These are phyloP conservation scores for Monocercomonoides exilis DNA, from an alignment of 78 protist genomes.

Conservation along the genomic window DNA sequence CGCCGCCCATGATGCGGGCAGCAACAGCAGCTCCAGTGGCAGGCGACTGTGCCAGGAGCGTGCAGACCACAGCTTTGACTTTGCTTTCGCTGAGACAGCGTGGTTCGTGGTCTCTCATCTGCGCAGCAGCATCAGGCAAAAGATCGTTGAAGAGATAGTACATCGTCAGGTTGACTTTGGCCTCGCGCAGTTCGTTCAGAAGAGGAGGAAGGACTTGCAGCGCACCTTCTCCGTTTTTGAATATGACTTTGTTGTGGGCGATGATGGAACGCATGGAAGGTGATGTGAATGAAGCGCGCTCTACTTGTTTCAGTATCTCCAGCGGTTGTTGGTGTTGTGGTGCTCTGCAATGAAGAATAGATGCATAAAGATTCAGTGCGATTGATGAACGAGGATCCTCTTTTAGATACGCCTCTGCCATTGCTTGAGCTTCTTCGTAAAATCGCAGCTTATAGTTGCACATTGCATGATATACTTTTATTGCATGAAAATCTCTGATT, in stretches of 20 bases:
- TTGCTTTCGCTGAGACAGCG: slow-evolving; percentile 60
- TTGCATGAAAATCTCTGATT: slow-evolving; percentile 33
- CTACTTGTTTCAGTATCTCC: neutral
- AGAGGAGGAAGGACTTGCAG: slow-evolving; percentile 66
- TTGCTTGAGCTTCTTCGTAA: slow-evolving; percentile 47
- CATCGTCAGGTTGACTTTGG: slow-evolving; percentile 66
- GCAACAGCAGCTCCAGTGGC: slow-evolving; percentile 16
- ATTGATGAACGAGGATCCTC: slow-evolving; percentile 37
- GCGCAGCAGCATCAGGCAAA: slow-evolving; percentile 54
- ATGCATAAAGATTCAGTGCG: slow-evolving; percentile 72
- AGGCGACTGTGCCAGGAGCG: slow-evolving; percentile 46
- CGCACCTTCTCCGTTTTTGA: slow-evolving; percentile 66
- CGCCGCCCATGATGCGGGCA: neutral
- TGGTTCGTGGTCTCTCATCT: slow-evolving; percentile 65
- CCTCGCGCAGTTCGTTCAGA: slow-evolving; percentile 61
- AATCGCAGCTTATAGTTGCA: slow-evolving; percentile 74
- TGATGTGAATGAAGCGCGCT: slow-evolving; percentile 28
- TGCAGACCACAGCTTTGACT: slow-evolving; percentile 63
- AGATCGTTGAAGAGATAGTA: slow-evolving; percentile 53
- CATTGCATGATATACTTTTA: slow-evolving; percentile 61
- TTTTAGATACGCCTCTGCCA: slow-evolving; percentile 16
- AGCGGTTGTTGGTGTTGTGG: neutral
- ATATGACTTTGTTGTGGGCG: slow-evolving; percentile 70
- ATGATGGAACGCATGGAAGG: slow-evolving; percentile 24
- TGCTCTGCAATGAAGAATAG: slow-evolving; percentile 46